A percentile compares a stretch with the other conserved stretches of the same genome.
These are phyloP conservation scores for Colletotrichum sp. DNA, from an alignment of 2,329 filamentous ascomycete species.

Conservation along the genomic window DNA sequence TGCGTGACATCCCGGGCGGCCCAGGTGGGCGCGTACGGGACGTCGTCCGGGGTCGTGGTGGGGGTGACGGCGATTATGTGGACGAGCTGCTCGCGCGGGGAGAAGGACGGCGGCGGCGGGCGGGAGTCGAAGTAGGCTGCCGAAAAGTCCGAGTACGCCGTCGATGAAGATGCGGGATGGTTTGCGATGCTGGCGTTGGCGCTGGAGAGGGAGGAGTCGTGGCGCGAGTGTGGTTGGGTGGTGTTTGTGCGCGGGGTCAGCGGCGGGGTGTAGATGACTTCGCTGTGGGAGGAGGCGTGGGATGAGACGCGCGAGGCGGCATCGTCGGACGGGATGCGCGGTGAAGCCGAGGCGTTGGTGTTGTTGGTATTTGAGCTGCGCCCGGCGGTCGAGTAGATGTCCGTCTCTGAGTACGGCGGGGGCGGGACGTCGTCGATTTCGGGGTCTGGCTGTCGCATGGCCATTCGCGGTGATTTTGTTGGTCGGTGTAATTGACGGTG, in stretches of 20 bases:
- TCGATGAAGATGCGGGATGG: conserved; percentile 1
- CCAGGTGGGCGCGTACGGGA: conserved; percentile 47
- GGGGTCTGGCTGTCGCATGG: conserved; percentile 4
- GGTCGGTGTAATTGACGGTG: background rate
- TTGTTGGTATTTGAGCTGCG: conserved; percentile 5
- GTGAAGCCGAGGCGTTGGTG: conserved; percentile 4
- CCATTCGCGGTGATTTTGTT: background rate
- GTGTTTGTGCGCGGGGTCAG: conserved; percentile 45
- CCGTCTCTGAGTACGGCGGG: conserved; percentile 63
- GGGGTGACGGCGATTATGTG: conserved; percentile 39
- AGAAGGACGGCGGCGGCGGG: conserved; percentile 32
- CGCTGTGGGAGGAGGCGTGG: conserved; percentile 39
- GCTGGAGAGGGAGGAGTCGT: background rate
- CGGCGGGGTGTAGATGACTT: conserved; percentile 57
- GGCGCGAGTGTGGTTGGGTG: background rate
- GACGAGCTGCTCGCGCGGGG: conserved; percentile 24
- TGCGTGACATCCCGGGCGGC: conserved; percentile 47
- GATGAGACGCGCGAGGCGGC: conserved; percentile 41
- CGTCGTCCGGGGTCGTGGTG: conserved; percentile 42
- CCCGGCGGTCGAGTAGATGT: conserved; percentile 54
- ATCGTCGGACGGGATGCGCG: conserved; percentile 34
- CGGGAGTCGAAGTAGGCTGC: conserved; percentile 54
- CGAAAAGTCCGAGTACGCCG: conserved; percentile 31
- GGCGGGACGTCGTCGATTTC: conserved; percentile 48
- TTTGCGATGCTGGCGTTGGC: background rate